Conservation (phyloP, 768 basidiomycete genomes). For the Lactarius sanguifluus region DNA sequence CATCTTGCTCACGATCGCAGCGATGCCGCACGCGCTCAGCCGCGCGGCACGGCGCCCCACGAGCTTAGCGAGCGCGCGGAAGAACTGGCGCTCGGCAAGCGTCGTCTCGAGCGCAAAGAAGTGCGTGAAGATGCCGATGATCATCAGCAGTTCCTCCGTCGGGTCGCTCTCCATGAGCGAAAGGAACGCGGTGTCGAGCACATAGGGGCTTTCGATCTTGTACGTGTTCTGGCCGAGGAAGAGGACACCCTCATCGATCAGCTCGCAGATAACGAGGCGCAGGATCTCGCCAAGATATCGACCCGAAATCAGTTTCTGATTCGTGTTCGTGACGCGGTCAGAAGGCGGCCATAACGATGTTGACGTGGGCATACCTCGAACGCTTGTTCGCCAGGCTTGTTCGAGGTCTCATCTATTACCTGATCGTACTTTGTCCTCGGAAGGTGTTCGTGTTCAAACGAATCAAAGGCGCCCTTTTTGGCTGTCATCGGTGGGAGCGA, state of each 20-base stretch:
- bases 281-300: constrained; percentile 96
- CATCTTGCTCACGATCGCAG: constrained; percentile 94
- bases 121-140: constrained; percentile 95
- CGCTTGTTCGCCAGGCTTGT: constrained; percentile 95
- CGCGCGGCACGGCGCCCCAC: constrained; percentile 89
- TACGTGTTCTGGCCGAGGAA: constrained; percentile 99
- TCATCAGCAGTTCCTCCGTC: constrained; percentile 94
- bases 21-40: constrained; percentile 93
- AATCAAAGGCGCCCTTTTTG: constrained; percentile 91
- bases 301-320: constrained; percentile 92
- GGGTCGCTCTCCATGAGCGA: constrained; percentile 97
- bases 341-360: neutral
- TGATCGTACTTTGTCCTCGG: constrained; percentile 94
- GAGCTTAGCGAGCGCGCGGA: constrained; percentile 88
- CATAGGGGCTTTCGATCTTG: constrained; percentile 92
- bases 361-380: constrained; percentile 62
- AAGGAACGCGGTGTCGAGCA: constrained; percentile 94
- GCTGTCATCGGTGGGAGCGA: neutral
- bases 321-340: constrained; percentile 24
- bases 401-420: constrained; percentile 89
- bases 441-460: constrained; percentile 90
- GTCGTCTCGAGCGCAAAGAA: constrained; percentile 98
- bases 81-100: constrained; percentile 94
- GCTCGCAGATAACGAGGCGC: constrained; percentile 90
- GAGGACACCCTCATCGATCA: constrained; percentile 94